Base-by-base conservation (phyloP, 2,329 filamentous ascomycete genomes). In the Colletotrichum eremochloae region DNA sequence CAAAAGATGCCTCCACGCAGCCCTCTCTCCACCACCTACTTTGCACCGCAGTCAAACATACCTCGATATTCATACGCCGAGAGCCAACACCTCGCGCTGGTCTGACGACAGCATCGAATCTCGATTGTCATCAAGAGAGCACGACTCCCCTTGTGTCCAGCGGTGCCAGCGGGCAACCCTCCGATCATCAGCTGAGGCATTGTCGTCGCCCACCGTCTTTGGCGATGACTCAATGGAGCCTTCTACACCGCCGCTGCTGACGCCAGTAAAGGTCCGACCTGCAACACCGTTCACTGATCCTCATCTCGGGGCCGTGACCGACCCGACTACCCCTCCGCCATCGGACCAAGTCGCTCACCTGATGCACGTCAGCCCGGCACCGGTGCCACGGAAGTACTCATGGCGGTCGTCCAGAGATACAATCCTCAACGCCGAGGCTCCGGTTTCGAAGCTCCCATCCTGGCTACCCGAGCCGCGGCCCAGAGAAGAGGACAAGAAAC, bases 351-450 rank as follows among this genome's bases (percentile, higher is more conserved):
- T 72, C 20, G 61, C 55, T 4, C 55, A 62, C 36, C 61, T 69
- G 8, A 63, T 64, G 29, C 63, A 56, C 50, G 20, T 56, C 20
- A 64, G 40, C 18, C 66, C 67, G 4, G 67, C 50, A 48, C 52
- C 66, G 9, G 18, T 50, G 48, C 55, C 61, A 14, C 50, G 48
- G 24, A 70, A 65, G 20, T 70, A 72, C 42, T 72, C 70, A 7
- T 72, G 70, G 70, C 53, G 66, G 14, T 72, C 70, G 40, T 72
- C 70, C 11, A 72, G 44, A 50, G 70, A 72, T 3, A 72, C 70
- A 20, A n/a, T 72, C 5, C 70, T 72, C 33, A 70, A 65, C n/a
- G 61, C 60, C 5, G 67, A 61, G 18, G 48, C 48, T 12, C 67
- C 66, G n/a, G 62, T 48, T 6, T 67, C 62, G 1, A 73, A 58